These are phyloP conservation scores for Dendrobium catenatum DNA, from an alignment of 106 monocot species.

Conservation along the genomic window DNA sequence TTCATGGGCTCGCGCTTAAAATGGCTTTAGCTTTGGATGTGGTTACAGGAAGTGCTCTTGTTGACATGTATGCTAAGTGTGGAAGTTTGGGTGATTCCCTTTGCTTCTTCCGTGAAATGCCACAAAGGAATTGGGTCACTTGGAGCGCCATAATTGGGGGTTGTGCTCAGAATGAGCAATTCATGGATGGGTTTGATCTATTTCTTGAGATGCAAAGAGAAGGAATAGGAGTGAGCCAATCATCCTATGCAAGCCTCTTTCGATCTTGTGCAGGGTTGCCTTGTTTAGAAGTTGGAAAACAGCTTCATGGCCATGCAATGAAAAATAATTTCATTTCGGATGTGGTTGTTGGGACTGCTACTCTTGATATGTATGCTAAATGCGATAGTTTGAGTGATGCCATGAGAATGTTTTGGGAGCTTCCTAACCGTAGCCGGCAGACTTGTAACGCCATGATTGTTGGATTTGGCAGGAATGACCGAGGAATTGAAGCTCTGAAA, in stretches of 20 bases:
- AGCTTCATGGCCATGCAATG: conserved; percentile 73
- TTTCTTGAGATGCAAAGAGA: conserved; percentile 60
- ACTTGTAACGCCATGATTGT: conserved; percentile 84
- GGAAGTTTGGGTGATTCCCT: conserved; percentile 32
- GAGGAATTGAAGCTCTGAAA: conserved; percentile 45
- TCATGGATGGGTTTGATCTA: conserved; percentile 36
- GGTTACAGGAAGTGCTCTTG: conserved; percentile 40
- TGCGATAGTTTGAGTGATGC: conserved; percentile 37
- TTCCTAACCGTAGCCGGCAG: conserved; percentile 42
- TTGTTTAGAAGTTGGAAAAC: conserved; percentile 28
- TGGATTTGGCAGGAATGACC: conserved; percentile 40
- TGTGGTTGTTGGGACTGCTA: conserved; percentile 74
- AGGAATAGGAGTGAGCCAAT: conserved; percentile 47
- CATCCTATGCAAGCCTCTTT: conserved; percentile 79
- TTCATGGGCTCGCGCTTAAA: conserved; percentile 42
- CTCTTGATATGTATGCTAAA: conserved; percentile 84
- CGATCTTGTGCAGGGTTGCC: conserved; percentile 55
- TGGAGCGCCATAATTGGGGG: conserved; percentile 79
- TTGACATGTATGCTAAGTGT: conserved; percentile 89
- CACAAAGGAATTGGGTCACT: conserved; percentile 58
- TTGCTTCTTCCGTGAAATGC: conserved; percentile 51
- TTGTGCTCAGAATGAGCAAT: conserved; percentile 52
- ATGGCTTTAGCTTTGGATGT: conserved; percentile 40
- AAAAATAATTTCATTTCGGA: conserved; percentile 58
- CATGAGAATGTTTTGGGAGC: conserved; percentile 29